phyloP scores from a whole-genome alignment of 768 basidiomycete genomes.

The Termitomyces sp. region DNA sequence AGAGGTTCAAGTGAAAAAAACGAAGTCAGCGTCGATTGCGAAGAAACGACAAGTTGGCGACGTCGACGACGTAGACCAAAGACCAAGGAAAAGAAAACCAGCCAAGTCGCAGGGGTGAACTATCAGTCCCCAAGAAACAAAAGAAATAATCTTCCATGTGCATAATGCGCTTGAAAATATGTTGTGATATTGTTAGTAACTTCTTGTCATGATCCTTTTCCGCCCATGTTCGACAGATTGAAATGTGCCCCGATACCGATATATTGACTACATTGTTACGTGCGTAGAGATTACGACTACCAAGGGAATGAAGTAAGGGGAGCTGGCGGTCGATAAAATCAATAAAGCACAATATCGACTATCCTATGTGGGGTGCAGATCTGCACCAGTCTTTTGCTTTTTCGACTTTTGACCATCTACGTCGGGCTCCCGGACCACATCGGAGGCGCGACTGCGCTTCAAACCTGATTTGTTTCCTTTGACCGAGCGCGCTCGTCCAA shows the following conservation, averaged over 20 bases:
- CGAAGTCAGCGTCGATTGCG: neutral
- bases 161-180: no score
- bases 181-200: no score
- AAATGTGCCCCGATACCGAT: neutral
- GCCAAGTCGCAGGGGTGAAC: neutral
- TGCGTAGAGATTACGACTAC: neutral
- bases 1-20: neutral
- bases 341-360: neutral
- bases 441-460: conserved; percentile 30
- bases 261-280: neutral
- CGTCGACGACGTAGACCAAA: conserved; percentile 16
- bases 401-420: conserved; percentile 27
- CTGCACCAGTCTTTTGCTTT: conserved; percentile 22
- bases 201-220: no score
- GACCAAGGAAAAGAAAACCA: conserved; percentile 29
- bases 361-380: neutral
- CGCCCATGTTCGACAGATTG: neutral
- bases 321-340: neutral
- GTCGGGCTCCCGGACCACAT: conserved; percentile 18
- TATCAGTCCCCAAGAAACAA: no score
- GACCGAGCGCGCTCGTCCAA: conserved; percentile 4
- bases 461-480: conserved; percentile 22
- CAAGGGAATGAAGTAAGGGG: neutral
- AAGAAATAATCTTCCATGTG: no score
- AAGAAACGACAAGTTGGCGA: conserved; percentile 18